Base-by-base conservation (phyloP, 345 rosid genomes). In the Salix caprea region DNA sequence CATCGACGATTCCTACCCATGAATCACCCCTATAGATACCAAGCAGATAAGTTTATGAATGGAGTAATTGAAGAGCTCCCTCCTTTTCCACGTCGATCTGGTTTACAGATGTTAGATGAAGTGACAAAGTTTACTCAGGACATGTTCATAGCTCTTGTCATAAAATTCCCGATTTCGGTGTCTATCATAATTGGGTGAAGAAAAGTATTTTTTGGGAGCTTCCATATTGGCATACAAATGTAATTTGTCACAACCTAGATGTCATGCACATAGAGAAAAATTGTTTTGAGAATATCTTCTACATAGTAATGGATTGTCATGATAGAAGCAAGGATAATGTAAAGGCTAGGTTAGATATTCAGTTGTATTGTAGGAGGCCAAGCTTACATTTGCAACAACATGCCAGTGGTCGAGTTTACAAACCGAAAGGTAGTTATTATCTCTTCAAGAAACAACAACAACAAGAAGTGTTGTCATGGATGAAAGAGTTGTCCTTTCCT, bases 181-280 rank as follows among this genome's bases (percentile, higher is more conserved):
- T 26, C 18, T 11, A 5, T 3, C 23, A 44, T 28, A 50, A 65
- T 65, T 65, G 42, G 73, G 39, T 11, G 42, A 69, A 68, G 8
- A 36, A 21, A 30, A 69, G 67, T n/a, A 56, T 54, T 52, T 76
- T 56, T 36, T 76, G 4, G 12, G 8, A 54, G 8, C 8, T 60
- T 26, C 67, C 56, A 0, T 69, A 68, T 58, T 69, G 58, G 79
- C 11, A 69, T 23, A 12, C 3, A n/a, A 54, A 54, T 15, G 2
- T 76, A 2, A 15, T 76, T 0, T 7, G 60, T 15, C 73, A 73
- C 36, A 58, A 73, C 10, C 67, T 73, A 6, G n/a, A 73, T 73
- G 67, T 36, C 1, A 73, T 73, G 67, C 36, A 58, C 26, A 64
- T 44, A 24, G 77, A 39, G 28, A 74, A 65, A 28, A 74, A 74